A percentile compares a stretch with the other conserved stretches of the same genome.
Conservation (phyloP, 495 filamentous ascomycete genomes). For the Tuber borchii region DNA sequence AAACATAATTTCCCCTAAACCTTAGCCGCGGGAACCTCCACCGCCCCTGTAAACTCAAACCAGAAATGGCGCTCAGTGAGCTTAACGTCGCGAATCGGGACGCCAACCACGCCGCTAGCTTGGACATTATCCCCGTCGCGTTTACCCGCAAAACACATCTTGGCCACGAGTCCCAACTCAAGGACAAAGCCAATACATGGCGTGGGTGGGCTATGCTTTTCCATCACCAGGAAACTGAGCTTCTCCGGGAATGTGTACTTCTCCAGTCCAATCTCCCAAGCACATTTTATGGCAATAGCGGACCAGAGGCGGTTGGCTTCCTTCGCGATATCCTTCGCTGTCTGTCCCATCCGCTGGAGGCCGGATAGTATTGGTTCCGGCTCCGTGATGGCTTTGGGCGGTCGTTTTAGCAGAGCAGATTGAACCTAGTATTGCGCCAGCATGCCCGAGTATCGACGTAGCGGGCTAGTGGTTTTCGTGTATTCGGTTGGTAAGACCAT, state of each 20-base stretch:
- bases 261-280: slow-evolving; percentile 41
- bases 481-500: slow-evolving; percentile 63
- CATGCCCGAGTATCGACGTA: slow-evolving; percentile 76
- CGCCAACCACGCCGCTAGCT: slow-evolving; percentile 54
- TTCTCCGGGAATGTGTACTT: slow-evolving; percentile 39
- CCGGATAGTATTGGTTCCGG: slow-evolving; percentile 40
- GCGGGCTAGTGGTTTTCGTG: slow-evolving; percentile 73
- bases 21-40: no score
- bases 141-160: slow-evolving; percentile 33
- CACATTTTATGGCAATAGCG: slow-evolving; percentile 47
- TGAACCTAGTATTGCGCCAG: slow-evolving; percentile 90
- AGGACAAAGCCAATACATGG: slow-evolving; percentile 44
- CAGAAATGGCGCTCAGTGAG: no score
- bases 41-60: no score
- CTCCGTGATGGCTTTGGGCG: slow-evolving; percentile 49
- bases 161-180: slow-evolving; percentile 38
- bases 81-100: slow-evolving; percentile 54
- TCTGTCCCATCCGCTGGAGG: slow-evolving; percentile 41
- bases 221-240: slow-evolving; percentile 42
- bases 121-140: slow-evolving; percentile 43
- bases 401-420: slow-evolving; percentile 54
- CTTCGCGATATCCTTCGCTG: slow-evolving; percentile 42
- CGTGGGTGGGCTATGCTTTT: slow-evolving; percentile 33
- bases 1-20: no score
- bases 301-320: slow-evolving; percentile 55